Conservation (phyloP, 2,329 filamentous ascomycete genomes). For the Sclerotinia spermophila region DNA sequence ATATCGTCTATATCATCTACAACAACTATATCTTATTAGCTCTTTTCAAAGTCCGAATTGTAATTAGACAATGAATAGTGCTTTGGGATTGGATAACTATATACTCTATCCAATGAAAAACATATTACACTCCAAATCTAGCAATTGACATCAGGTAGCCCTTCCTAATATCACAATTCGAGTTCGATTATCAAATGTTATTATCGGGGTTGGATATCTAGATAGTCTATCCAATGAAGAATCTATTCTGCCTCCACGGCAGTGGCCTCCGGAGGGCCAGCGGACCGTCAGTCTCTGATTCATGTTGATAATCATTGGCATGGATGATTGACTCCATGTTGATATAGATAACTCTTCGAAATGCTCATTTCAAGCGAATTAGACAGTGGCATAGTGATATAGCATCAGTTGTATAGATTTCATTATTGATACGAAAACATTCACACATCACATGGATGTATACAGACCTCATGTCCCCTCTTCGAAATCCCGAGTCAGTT, state of each 20-base stretch:
- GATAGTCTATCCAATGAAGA: not conserved
- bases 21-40: not conserved
- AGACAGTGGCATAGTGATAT: not conserved
- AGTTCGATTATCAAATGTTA: not conserved
- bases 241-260: not conserved
- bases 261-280: not conserved
- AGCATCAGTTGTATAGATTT: not conserved
- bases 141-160: not conserved
- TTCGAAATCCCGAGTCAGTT: not conserved
- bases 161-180: not conserved
- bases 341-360: not conserved
- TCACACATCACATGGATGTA: not conserved
- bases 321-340: not conserved
- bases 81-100: not conserved
- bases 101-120: not conserved
- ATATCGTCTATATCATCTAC: not conserved
- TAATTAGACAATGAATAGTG: too few relatives aligned
- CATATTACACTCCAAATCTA: not conserved
- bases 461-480: not conserved
- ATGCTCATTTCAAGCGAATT: not conserved
- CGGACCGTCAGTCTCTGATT: not conserved
- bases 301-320: not conserved
- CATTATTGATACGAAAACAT: not conserved
- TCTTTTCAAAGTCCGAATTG: not conserved
- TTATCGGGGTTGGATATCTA: not conserved